Conservation (phyloP, 2,329 filamentous ascomycete genomes). For the Cercospora brassicicola region DNA sequence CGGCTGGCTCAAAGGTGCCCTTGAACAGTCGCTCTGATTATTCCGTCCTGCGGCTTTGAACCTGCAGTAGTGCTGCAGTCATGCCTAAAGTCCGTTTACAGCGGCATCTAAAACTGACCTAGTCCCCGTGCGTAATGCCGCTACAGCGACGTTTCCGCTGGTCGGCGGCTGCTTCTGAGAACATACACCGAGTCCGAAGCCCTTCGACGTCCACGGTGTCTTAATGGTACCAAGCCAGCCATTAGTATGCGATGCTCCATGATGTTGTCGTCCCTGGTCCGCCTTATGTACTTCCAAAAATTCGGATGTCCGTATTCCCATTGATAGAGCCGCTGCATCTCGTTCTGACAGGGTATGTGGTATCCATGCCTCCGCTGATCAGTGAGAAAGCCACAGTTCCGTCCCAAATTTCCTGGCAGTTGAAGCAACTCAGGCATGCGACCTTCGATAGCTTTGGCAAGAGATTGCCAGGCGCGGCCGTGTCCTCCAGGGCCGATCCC, state of each 20-base stretch:
- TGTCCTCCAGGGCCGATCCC: conserved; percentile 17
- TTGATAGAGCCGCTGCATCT: background rate
- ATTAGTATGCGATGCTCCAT: background rate
- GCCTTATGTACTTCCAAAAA: background rate
- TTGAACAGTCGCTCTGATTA: background rate
- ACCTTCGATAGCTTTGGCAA: conserved; percentile 16
- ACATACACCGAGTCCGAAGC: background rate
- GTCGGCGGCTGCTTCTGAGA: background rate
- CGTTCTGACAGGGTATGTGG: background rate
- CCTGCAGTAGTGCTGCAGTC: background rate
- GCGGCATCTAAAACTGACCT: background rate
- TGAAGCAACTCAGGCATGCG: conserved; percentile 2
- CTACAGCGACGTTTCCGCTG: background rate
- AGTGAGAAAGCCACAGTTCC: background rate
- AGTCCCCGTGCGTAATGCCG: background rate
- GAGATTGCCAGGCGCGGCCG: conserved; percentile 21
- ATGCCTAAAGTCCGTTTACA: background rate
- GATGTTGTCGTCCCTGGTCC: conserved; percentile 3
- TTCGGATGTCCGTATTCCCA: background rate
- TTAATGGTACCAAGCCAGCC: background rate
- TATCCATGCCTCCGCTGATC: background rate
- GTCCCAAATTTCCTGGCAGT: conserved; percentile 3
- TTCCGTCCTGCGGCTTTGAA: background rate
- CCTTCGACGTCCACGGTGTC: background rate
- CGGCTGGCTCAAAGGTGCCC: background rate